These are phyloP conservation scores for Pestalotiopsis sp. DNA, from an alignment of 2,329 filamentous ascomycete genomes.

Conservation along the genomic window DNA sequence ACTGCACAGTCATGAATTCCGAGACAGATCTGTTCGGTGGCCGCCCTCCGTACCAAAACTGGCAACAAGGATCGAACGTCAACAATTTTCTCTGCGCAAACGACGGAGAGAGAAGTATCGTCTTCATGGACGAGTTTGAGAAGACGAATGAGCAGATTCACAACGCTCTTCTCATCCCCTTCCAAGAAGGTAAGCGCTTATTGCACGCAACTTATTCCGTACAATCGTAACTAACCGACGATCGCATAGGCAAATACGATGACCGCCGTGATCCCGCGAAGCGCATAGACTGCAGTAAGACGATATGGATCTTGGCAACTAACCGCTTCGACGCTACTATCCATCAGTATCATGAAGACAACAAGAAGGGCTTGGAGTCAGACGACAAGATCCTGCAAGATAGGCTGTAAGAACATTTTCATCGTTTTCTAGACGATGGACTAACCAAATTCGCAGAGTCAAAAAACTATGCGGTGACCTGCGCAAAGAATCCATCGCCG, in stretches of 20 bases:
- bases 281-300: slow-evolving; percentile 43
- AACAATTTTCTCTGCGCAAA: slow-evolving; percentile 48
- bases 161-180: slow-evolving; percentile 44
- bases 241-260: slow-evolving; percentile 33
- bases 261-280: slow-evolving; percentile 36
- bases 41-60: slow-evolving; percentile 3
- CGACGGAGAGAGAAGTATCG: slow-evolving; percentile 37
- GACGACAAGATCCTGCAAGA: slow-evolving; percentile 15
- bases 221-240: too few relatives aligned
- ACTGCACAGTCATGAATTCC: slow-evolving; percentile 39
- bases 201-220: not conserved
- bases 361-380: slow-evolving; percentile 15
- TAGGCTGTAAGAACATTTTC: slow-evolving; percentile 5
- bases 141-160: slow-evolving; percentile 44
- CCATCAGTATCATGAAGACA: slow-evolving; percentile 36
- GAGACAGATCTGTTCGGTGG: slow-evolving; percentile 47
- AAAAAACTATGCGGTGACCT: slow-evolving; percentile 18
- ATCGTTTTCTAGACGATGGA: not conserved
- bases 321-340: slow-evolving; percentile 44
- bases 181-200: slow-evolving; percentile 40
- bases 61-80: slow-evolving; percentile 36
- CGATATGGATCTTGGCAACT: slow-evolving; percentile 52
- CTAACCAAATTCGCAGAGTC: not conserved
- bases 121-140: slow-evolving; percentile 56
- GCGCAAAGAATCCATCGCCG: slow-evolving; percentile 12